These are phyloP conservation scores for Ziziphus jujuba DNA, from an alignment of 306 rosid genomes.

Conservation along the genomic window DNA sequence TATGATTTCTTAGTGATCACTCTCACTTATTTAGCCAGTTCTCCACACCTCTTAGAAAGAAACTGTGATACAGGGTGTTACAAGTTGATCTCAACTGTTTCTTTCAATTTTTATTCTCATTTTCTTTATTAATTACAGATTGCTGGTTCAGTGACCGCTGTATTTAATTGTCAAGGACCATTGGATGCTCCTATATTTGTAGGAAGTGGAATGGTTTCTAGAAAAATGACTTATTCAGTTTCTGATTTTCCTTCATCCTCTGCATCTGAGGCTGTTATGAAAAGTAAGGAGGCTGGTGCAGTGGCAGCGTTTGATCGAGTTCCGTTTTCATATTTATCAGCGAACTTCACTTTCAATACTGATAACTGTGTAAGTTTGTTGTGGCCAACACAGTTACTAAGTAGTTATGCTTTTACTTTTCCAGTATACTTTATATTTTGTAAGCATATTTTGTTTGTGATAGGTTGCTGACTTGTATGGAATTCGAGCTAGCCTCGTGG, in stretches of 20 bases:
- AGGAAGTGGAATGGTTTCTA: constrained; percentile 95
- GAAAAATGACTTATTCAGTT: constrained; percentile 57
- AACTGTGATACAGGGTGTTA: not conserved
- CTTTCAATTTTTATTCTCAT: constrained; percentile 21
- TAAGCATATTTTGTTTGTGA: constrained; percentile 27
- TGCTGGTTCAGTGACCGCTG: constrained; percentile 92
- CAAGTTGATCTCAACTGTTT: constrained; percentile 9
- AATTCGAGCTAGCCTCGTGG: constrained; percentile 86
- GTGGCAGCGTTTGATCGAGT: constrained; percentile 88
- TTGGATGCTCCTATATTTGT: constrained; percentile 83
- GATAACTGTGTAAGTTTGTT: constrained; percentile 79
- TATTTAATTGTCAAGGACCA: constrained; percentile 98
- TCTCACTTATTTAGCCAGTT: not conserved
- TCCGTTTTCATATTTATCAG: constrained; percentile 86
- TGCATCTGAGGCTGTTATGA: constrained; percentile 74
- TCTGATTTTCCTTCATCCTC: constrained; percentile 57
- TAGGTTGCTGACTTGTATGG: constrained; percentile 98
- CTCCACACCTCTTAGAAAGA: not conserved
- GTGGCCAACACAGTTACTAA: constrained; percentile 9
- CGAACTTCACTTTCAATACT: constrained; percentile 91
- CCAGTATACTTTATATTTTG: constrained; percentile 18
- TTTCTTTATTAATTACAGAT: constrained; percentile 59
- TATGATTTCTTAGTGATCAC: not conserved
- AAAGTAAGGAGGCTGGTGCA: constrained; percentile 90
- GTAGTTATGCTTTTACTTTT: constrained; percentile 4